Conservation (phyloP, 2,329 filamentous ascomycete species). For the Hymenoscyphus salicellus region DNA sequence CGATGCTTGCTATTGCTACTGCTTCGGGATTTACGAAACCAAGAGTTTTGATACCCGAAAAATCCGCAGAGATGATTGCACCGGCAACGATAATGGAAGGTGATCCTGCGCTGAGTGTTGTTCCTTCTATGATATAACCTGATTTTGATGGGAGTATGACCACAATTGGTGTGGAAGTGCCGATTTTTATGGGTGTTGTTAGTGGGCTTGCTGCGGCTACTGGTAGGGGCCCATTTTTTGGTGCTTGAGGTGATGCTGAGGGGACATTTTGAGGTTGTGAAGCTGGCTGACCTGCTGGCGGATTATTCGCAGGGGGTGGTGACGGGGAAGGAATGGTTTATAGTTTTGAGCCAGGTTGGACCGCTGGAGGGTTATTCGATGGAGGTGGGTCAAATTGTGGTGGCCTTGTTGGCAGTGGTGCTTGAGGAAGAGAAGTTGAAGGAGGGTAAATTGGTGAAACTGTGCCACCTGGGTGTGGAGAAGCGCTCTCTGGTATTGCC, state of each 20-base stretch:
- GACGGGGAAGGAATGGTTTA: too few species aligned
- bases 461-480: neutral
- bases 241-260: neutral
- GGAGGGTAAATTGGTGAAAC: neutral
- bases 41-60: neutral
- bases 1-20: neutral
- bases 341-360: neutral
- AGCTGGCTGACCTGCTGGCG: neutral
- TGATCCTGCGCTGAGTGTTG: neutral
- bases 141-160: neutral
- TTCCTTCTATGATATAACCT: neutral
- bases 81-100: neutral
- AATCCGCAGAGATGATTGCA: neutral
- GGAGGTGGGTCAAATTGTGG: neutral
- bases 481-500: neutral
- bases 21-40: neutral
- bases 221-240: neutral
- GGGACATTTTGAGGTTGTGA: neutral
- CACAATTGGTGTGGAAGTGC: neutral
- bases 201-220: neutral
- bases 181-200: neutral
- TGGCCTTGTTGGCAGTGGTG: neutral
- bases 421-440: neutral
- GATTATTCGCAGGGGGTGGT: neutral
- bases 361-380: neutral